phyloP scores from a whole-genome alignment of 2,329 filamentous ascomycete species.

The Xylaria polymorpha region DNA sequence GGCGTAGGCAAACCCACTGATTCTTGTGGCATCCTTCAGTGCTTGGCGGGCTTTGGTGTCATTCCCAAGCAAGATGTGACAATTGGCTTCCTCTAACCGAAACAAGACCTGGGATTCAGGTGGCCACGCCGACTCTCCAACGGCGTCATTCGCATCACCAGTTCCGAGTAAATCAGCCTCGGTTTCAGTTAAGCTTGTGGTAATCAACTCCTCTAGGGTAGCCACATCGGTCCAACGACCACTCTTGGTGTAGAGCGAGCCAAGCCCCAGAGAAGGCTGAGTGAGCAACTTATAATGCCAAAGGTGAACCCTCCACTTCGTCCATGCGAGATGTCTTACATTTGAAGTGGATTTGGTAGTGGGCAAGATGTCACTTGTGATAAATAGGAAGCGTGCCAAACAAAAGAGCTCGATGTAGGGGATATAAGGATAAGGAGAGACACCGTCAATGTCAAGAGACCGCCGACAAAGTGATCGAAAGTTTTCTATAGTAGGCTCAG shows the following conservation, averaged over 20 bases:
- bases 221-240: constrained; percentile 70
- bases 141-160: constrained; percentile 39
- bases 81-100: constrained; percentile 82
- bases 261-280: constrained; percentile 65
- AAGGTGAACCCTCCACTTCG: constrained; percentile 77
- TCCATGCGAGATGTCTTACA: constrained; percentile 62
- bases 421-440: constrained; percentile 85
- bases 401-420: constrained; percentile 86
- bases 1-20: constrained; percentile 81
- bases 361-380: constrained; percentile 50
- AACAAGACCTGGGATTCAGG: constrained; percentile 73
- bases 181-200: constrained; percentile 57
- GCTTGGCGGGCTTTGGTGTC: constrained; percentile 79
- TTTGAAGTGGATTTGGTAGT: constrained; percentile 50
- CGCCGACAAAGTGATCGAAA: constrained; percentile 64
- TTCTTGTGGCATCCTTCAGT: constrained; percentile 72
- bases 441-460: constrained; percentile 82
- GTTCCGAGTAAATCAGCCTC: constrained; percentile 46
- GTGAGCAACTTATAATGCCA: constrained; percentile 72
- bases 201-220: constrained; percentile 63
- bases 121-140: constrained; percentile 52
- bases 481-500: constrained; percentile 34
- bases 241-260: constrained; percentile 66
- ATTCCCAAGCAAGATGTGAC: constrained; percentile 85
- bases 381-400: constrained; percentile 69